Percentiles rank a stretch among this genome's conserved stretches.
Evolutionary conservation across 768 basidiomycete species (phyloP).

Genomic region (Russula emetica): DNA sequence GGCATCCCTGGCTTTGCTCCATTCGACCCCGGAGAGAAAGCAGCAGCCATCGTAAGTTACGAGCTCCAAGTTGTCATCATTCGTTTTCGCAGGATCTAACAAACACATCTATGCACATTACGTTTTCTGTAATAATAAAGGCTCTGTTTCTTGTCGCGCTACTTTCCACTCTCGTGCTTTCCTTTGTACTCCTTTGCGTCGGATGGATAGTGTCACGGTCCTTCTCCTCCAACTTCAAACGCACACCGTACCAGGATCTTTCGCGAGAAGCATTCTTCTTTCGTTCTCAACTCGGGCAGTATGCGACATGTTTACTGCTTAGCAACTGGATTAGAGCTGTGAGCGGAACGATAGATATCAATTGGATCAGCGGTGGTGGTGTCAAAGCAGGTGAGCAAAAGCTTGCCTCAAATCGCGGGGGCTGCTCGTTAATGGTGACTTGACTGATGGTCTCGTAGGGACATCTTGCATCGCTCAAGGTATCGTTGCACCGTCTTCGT

Average conservation of each 20-base stretch:
- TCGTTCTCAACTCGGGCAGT: conserved; percentile 65
- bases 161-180: conserved; percentile 22
- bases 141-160: conserved; percentile 14
- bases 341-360: conserved; percentile 51
- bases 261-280: conserved; percentile 56
- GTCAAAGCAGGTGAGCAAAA: conserved; percentile 46
- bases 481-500: conserved; percentile 30
- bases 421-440: background rate
- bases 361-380: conserved; percentile 45
- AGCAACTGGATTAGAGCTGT: conserved; percentile 51
- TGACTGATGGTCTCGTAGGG: conserved; percentile 8
- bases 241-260: conserved; percentile 25
- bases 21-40: conserved; percentile 6
- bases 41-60: conserved; percentile 13
- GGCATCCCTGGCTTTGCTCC: background rate
- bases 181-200: conserved; percentile 19
- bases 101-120: background rate
- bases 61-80: background rate
- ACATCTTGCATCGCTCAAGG: conserved; percentile 55
- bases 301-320: conserved; percentile 58
- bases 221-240: conserved; percentile 37
- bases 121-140: conserved; percentile 11
- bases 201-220: background rate
- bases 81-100: background rate
- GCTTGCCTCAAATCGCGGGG: background rate